phyloP scores from a whole-genome alignment of 2,329 filamentous ascomycete genomes.

The Clarireedia monteithiana region DNA sequence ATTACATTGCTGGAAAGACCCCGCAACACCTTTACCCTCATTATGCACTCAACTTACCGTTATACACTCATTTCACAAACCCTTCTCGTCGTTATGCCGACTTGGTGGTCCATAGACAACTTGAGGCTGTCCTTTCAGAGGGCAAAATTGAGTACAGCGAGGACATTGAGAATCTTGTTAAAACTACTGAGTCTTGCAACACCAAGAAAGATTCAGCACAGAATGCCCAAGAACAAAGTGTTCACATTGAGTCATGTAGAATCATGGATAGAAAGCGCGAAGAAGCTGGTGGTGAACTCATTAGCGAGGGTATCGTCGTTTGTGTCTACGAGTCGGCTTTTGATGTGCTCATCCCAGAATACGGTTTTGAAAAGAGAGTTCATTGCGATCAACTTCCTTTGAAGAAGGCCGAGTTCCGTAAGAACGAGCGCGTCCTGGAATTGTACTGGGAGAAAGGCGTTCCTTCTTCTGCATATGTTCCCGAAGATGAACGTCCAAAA shows the following conservation, averaged over 20 bases:
- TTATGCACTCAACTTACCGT: conserved; percentile 83
- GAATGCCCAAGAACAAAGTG: conserved; percentile 95
- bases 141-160: conserved; percentile 80
- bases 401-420: conserved; percentile 98
- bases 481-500: conserved; percentile 93
- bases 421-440: conserved; percentile 89
- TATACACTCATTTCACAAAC: conserved; percentile 97
- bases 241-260: conserved; percentile 95
- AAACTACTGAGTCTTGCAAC: conserved; percentile 93
- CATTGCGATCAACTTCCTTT: conserved; percentile 96
- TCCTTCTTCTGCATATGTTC: conserved; percentile 89
- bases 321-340: conserved; percentile 99
- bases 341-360: conserved; percentile 95
- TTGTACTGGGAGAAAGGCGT: conserved; percentile 99
- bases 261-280: conserved; percentile 88
- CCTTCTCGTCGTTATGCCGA: conserved; percentile 93
- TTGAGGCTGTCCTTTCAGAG: conserved; percentile 78
- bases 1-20: conserved; percentile 78
- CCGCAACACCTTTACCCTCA: conserved; percentile 73
- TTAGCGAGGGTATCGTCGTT: conserved; percentile 91
- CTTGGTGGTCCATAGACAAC: conserved; percentile 88
- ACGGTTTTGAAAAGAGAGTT: conserved; percentile 97
- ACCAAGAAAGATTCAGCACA: conserved; percentile 98
- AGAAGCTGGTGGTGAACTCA: conserved; percentile 81
- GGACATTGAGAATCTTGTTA: conserved; percentile 78